A percentile compares a stretch with the other conserved stretches of the same genome.
Conservation (phyloP, 2,329 filamentous ascomycete species). For the Aaosphaeria arxii region DNA sequence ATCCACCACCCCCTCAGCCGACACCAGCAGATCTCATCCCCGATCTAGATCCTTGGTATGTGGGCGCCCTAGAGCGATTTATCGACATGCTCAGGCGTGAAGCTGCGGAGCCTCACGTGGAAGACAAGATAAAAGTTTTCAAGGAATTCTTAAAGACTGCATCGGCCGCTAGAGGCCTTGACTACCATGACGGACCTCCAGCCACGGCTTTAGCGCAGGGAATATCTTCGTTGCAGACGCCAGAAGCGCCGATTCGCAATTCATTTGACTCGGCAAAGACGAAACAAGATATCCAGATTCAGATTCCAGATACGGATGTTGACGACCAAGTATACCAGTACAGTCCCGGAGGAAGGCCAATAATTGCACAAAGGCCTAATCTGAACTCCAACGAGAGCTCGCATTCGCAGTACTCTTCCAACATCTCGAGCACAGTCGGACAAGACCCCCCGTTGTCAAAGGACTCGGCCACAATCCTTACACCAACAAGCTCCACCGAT, state of each 20-base stretch:
- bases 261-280: constrained; percentile 5
- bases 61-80: constrained; percentile 54
- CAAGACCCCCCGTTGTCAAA: constrained; percentile 11
- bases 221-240: too few species aligned
- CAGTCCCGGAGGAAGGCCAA: constrained; percentile 54
- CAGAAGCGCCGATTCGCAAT: background rate
- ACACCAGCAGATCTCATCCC: constrained; percentile 42
- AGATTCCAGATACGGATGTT: constrained; percentile 9
- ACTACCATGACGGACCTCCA: constrained; percentile 35
- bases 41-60: constrained; percentile 57
- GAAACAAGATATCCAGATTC: constrained; percentile 14
- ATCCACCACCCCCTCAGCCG: constrained; percentile 8
- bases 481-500: constrained; percentile 33
- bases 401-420: constrained; percentile 11
- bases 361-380: constrained; percentile 26
- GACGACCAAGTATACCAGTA: constrained; percentile 36
- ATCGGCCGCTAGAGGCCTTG: constrained; percentile 40
- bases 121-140: constrained; percentile 54
- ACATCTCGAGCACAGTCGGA: constrained; percentile 19
- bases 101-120: constrained; percentile 42
- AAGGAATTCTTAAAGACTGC: constrained; percentile 44
- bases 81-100: constrained; percentile 55
- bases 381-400: constrained; percentile 7
- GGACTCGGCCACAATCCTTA: constrained; percentile 28
- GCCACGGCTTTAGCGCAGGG: constrained; percentile 6